Conservation (phyloP, 352 stramenopile species). For the Phytophthora meadii region DNA sequence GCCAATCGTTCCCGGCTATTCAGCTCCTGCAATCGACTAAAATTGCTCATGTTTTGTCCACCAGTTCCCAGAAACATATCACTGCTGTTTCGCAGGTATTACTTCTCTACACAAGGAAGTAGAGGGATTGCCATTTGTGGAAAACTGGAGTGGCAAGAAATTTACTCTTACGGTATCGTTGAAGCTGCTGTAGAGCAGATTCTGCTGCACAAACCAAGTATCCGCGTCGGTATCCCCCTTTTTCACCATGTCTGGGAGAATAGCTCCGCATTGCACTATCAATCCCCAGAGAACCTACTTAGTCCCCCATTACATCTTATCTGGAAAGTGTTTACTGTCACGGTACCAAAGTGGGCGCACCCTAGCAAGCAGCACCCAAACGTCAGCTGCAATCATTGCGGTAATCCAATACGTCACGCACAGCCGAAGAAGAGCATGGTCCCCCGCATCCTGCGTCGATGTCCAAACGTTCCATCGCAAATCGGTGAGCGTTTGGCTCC, state of each 20-base stretch:
- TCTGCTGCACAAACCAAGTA: not conserved
- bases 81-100: not conserved
- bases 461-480: not conserved
- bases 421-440: conserved; percentile 7
- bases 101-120: too few species aligned
- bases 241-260: not conserved
- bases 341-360: not conserved
- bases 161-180: not conserved
- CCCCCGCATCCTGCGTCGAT: not conserved
- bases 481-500: not conserved
- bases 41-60: too few species aligned
- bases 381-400: not conserved
- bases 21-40: too few species aligned
- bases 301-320: not conserved
- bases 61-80: too few species aligned
- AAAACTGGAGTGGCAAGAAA: not conserved
- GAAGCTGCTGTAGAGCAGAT: not conserved
- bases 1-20: too few species aligned
- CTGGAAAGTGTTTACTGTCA: not conserved
- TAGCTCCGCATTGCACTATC: not conserved
- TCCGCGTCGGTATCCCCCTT: too few species aligned
- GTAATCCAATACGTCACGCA: not conserved
- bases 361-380: conserved; percentile 1
- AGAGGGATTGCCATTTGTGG: not conserved
- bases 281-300: not conserved